Evolutionary conservation across 139 green algal species (phyloP).

Genomic region (Chlorella sp.): DNA sequence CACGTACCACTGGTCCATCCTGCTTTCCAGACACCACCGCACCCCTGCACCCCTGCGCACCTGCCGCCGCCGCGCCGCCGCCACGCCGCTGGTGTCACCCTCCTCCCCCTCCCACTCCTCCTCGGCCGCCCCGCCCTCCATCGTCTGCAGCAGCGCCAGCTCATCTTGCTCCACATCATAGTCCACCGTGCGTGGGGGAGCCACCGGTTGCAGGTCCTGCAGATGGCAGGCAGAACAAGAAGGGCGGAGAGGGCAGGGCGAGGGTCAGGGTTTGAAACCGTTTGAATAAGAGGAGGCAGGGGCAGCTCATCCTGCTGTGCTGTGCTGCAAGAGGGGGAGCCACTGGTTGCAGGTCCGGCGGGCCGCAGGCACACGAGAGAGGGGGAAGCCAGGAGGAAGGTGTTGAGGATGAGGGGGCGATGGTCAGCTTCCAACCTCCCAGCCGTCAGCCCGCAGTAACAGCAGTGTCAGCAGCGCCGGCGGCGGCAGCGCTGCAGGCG

Average conservation of each 20-base stretch:
- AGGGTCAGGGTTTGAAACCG: neutral
- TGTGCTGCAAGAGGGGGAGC: no score
- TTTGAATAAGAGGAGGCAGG: no score
- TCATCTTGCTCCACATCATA: slow-evolving; percentile 52
- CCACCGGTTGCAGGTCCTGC: slow-evolving; percentile 45
- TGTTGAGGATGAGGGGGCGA: no score
- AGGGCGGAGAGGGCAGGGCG: neutral
- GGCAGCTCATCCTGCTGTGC: no score
- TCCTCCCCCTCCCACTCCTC: slow-evolving; percentile 29
- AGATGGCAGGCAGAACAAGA: neutral
- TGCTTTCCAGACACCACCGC: no score
- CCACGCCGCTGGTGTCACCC: slow-evolving; percentile 37
- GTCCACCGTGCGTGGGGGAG: slow-evolving; percentile 32
- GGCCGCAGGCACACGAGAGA: neutral
- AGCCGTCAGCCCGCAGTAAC: no score
- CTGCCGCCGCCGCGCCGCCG: neutral
- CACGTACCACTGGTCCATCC: no score
- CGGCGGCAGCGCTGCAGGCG: neutral
- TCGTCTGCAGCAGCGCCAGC: slow-evolving; percentile 55
- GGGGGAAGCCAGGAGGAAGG: no score
- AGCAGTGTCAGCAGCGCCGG: neutral
- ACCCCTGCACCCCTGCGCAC: neutral
- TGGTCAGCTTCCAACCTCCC: neutral
- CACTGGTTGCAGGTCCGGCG: slow-evolving; percentile 45
- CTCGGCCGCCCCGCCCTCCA: slow-evolving; percentile 15